Conservation (phyloP, 371 early-diverging fungal genomes). For the Apophysomyces variabilis region DNA sequence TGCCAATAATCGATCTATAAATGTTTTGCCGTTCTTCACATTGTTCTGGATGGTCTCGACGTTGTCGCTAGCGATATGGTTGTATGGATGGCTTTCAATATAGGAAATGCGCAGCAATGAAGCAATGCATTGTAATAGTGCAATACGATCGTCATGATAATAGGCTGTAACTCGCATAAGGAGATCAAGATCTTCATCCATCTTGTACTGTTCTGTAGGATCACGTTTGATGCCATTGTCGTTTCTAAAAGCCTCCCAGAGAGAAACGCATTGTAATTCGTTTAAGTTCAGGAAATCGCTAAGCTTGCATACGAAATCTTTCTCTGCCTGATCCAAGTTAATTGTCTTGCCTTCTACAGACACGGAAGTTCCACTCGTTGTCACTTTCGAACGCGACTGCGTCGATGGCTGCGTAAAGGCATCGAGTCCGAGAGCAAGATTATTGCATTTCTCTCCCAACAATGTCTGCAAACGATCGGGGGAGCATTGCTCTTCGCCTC, state of each 20-base stretch:
- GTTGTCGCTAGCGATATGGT: constrained; percentile 29
- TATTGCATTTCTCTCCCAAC: constrained; percentile 39
- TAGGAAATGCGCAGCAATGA: constrained; percentile 40
- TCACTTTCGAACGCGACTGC: constrained; percentile 41
- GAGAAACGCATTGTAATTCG: constrained; percentile 35
- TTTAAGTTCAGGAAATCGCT: constrained; percentile 36
- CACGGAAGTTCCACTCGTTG: constrained; percentile 20
- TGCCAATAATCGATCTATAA: constrained; percentile 32
- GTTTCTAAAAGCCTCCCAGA: constrained; percentile 40
- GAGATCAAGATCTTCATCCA: constrained; percentile 27
- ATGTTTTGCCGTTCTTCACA: constrained; percentile 17
- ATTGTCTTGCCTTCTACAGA: constrained; percentile 41
- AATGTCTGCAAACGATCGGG: constrained; percentile 48
- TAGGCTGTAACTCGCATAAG: constrained; percentile 26
- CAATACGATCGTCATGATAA: constrained; percentile 45
- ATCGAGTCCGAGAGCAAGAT: constrained; percentile 39
- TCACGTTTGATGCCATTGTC: constrained; percentile 10
- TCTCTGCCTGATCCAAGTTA: constrained; percentile 37
- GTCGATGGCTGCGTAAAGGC: constrained; percentile 35
- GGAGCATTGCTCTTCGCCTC: constrained; percentile 49
- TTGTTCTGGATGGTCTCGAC: constrained; percentile 20
- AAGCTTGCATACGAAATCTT: constrained; percentile 36
- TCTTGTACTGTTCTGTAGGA: constrained; percentile 6
- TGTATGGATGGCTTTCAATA: constrained; percentile 32
- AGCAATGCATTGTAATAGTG: constrained; percentile 40